Evolutionary conservation across 257 asterid genomes (phyloP).

Genomic region (Solanum raphanifolium): DNA sequence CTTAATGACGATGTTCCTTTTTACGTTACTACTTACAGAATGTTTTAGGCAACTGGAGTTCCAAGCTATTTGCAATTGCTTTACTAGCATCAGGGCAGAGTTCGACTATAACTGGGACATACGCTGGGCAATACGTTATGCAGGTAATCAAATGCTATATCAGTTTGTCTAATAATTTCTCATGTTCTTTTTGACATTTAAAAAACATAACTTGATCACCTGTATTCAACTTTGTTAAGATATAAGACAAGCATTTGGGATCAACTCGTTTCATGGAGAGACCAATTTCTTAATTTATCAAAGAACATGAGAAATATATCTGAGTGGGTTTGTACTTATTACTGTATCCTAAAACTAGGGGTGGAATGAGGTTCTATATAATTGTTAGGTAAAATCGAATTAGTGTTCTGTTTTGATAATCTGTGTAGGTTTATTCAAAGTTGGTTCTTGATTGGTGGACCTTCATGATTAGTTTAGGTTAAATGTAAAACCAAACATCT

Average conservation of each 20-base stretch:
- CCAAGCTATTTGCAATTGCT: slow-evolving; percentile 91
- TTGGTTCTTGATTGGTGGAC: not conserved
- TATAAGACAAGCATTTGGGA: not conserved
- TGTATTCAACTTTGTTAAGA: not conserved
- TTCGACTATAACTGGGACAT: slow-evolving; percentile 94
- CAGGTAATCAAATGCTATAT: slow-evolving; percentile 36
- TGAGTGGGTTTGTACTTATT: not conserved
- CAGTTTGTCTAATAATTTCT: not conserved
- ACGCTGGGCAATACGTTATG: slow-evolving; percentile 97
- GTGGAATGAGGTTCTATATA: not conserved
- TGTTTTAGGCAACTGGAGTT: slow-evolving; percentile 88
- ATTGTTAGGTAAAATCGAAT: not conserved
- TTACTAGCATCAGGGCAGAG: slow-evolving; percentile 97
- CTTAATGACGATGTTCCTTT: not conserved
- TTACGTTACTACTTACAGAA: slow-evolving; percentile 27
- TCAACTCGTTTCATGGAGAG: not conserved
- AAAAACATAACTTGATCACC: not conserved
- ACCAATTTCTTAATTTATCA: not conserved
- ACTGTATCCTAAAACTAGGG: not conserved
- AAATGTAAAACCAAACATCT: not conserved
- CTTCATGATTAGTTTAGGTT: not conserved
- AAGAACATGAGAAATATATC: not conserved
- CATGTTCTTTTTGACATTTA: not conserved
- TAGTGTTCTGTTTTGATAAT: not conserved
- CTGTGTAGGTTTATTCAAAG: not conserved